Evolutionary conservation across 768 basidiomycete species (phyloP).

Genomic region (Serendipita vermifera): DNA sequence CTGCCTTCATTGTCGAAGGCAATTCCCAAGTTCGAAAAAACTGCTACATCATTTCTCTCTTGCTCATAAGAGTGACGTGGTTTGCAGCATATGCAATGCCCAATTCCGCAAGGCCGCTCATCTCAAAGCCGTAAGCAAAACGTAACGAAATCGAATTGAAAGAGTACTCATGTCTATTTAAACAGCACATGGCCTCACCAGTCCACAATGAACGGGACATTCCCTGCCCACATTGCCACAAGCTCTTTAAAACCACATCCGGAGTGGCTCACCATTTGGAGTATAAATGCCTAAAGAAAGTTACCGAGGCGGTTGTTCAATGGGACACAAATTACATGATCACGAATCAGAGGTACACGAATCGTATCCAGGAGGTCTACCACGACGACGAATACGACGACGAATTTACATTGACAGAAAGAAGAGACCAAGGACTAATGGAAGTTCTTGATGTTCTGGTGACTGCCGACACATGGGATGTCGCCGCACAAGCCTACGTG

Average conservation of each 20-base stretch:
- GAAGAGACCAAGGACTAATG: neutral
- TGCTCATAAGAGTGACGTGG: neutral
- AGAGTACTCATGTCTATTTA: too few species aligned
- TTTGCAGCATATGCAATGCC: neutral
- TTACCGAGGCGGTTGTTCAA: slow-evolving; percentile 2
- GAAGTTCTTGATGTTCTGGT: neutral
- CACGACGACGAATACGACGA: too few species aligned
- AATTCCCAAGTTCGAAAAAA: neutral
- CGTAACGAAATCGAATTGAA: too few species aligned
- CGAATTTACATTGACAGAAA: too few species aligned
- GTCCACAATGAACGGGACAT: slow-evolving; percentile 5
- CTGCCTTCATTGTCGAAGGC: neutral
- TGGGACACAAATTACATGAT: slow-evolving; percentile 3
- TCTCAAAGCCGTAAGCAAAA: too few species aligned
- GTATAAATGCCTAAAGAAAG: slow-evolving; percentile 1
- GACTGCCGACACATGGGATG: neutral
- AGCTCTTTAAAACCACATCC: neutral
- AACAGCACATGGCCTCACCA: neutral
- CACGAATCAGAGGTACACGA: neutral
- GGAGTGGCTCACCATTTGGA: slow-evolving; percentile 7
- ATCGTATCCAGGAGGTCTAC: neutral
- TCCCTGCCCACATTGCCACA: neutral
- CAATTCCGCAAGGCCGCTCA: neutral
- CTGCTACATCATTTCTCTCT: neutral
- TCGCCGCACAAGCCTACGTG: neutral